phyloP scores from a whole-genome alignment of 495 filamentous ascomycete genomes.

The Trichocladium antarcticum region DNA sequence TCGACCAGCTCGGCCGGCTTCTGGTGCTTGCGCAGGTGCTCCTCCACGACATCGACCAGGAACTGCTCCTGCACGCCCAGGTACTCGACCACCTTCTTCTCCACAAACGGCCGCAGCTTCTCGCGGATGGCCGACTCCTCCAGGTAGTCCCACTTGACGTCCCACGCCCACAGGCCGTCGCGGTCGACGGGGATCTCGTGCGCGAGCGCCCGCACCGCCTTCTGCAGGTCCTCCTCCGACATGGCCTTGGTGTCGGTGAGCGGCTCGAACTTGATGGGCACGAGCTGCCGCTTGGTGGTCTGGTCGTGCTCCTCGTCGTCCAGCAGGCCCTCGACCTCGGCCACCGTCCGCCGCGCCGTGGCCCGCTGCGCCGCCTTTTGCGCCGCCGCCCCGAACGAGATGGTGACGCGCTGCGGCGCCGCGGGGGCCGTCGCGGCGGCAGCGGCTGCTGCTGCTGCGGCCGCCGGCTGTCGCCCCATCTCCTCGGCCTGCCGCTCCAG shows the following conservation, averaged over 20 bases:
- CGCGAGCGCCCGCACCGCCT: slow-evolving; percentile 68
- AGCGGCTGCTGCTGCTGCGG: no score
- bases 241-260: slow-evolving; percentile 57
- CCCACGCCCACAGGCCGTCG: slow-evolving; percentile 81
- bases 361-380: slow-evolving; percentile 63
- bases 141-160: slow-evolving; percentile 88
- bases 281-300: slow-evolving; percentile 63
- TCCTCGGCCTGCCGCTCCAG: slow-evolving; percentile 81
- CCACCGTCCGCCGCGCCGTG: slow-evolving; percentile 66
- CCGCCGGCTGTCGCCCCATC: slow-evolving; percentile 52
- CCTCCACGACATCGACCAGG: slow-evolving; percentile 84
- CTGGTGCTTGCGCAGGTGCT: slow-evolving; percentile 68
- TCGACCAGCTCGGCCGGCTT: slow-evolving; percentile 71
- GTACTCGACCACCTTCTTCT: slow-evolving; percentile 96
- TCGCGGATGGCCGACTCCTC: slow-evolving; percentile 74
- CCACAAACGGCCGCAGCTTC: slow-evolving; percentile 87
- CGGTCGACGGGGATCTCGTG: slow-evolving; percentile 82
- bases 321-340: slow-evolving; percentile 85
- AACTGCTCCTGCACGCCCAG: slow-evolving; percentile 94
- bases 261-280: slow-evolving; percentile 84
- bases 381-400: slow-evolving; percentile 82
- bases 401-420: slow-evolving; percentile 81
- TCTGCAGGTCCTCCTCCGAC: slow-evolving; percentile 71
- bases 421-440: no score
- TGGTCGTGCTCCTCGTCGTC: slow-evolving; percentile 84